Conservation (phyloP, 176 grass and related monocot genomes). For the Ensete glaucum region DNA sequence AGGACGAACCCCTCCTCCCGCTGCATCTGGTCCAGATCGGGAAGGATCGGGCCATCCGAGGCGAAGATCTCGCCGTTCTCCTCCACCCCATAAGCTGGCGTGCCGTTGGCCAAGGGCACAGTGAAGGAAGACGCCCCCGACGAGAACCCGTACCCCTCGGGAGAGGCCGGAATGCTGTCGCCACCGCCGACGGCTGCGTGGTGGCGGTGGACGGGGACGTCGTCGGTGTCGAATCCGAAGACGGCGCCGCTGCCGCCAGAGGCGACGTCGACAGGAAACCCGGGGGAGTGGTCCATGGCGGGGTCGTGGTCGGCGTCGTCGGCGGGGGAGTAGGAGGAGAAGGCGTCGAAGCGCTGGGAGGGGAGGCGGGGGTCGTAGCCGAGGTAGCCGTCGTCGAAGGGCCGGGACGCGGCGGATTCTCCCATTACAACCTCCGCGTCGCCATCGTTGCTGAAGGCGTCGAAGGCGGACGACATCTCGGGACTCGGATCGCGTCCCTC, state of each 20-base stretch:
- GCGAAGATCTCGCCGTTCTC: conserved; percentile 5
- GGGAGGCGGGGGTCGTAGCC: conserved; percentile 5
- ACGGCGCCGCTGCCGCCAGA: background rate
- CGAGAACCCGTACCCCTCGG: conserved; percentile 1
- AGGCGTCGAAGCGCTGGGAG: background rate
- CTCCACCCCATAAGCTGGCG: background rate
- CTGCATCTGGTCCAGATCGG: conserved; percentile 6
- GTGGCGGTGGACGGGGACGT: background rate
- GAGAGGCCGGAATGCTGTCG: background rate
- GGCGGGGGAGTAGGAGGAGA: background rate
- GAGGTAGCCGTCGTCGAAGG: background rate
- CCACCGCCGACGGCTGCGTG: background rate
- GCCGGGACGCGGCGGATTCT: background rate
- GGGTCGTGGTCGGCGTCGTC: background rate
- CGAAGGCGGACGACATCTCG: background rate
- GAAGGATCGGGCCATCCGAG: background rate
- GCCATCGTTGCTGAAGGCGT: background rate
- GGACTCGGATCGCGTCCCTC: background rate
- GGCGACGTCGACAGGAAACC: background rate
- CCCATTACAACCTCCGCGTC: background rate
- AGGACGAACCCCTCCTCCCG: background rate
- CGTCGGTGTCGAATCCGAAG: background rate
- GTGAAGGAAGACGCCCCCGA: background rate
- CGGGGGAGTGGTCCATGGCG: background rate
- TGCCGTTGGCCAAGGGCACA: background rate